phyloP scores from a whole-genome alignment of 768 basidiomycete genomes.

The Suillus hirtellus region DNA sequence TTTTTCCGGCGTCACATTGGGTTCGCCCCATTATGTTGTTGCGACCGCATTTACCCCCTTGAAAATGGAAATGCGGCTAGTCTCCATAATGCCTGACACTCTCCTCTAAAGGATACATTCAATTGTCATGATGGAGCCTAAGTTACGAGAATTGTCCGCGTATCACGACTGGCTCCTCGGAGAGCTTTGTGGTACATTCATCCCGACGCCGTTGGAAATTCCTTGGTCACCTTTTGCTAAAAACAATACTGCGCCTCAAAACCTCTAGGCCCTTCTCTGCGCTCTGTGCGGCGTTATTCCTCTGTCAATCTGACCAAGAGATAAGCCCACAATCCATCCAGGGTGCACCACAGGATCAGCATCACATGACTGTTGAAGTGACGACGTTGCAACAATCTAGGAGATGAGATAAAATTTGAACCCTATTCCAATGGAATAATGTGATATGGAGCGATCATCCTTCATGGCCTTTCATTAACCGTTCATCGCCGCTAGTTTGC shows the following conservation, averaged over 20 bases:
- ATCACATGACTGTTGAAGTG: background rate
- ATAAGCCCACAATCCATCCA: background rate
- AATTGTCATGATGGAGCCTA: conserved; percentile 5
- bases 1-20: conserved; percentile 7
- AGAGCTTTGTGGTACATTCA: background rate
- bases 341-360: background rate
- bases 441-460: conserved; percentile 3
- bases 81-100: background rate
- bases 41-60: conserved; percentile 6
- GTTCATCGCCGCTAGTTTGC: background rate
- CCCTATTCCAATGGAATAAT: background rate
- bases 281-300: background rate
- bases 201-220: conserved; percentile 6
- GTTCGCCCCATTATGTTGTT: background rate
- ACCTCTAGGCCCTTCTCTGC: background rate
- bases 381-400: background rate
- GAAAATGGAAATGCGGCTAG: conserved; percentile 12
- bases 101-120: background rate
- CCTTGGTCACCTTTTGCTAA: background rate
- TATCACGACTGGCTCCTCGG: conserved; percentile 12
- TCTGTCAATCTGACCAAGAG: background rate
- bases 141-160: conserved; percentile 15
- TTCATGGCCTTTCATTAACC: background rate
- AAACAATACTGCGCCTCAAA: background rate
- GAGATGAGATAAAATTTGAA: background rate